Percentiles rank a stretch among this genome's conserved stretches.
Conservation (phyloP, 208 protist species). For the Trypanosoma brucei region DNA sequence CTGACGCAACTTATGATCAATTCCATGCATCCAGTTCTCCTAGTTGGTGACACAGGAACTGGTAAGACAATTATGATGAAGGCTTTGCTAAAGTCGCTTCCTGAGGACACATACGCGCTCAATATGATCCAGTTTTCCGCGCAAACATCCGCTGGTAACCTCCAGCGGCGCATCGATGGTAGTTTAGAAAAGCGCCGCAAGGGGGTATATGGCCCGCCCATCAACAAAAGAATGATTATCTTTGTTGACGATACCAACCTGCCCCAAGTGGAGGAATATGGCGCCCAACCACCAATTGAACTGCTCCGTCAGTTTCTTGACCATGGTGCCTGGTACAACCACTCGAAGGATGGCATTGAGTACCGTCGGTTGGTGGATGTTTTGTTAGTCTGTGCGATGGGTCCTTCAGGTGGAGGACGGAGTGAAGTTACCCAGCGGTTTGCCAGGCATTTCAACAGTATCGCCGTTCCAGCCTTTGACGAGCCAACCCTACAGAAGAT, state of each 20-base stretch:
- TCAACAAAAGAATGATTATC: conserved; percentile 92
- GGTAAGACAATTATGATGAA: conserved; percentile 96
- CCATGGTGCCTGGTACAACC: conserved; percentile 95
- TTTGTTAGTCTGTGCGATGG: conserved; percentile 92
- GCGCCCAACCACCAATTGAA: conserved; percentile 96
- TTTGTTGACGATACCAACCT: conserved; percentile 97
- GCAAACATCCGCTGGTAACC: conserved; percentile 88
- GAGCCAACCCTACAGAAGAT: conserved; percentile 90
- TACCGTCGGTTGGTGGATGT: conserved; percentile 88
- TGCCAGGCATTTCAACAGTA: conserved; percentile 93
- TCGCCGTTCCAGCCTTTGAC: conserved; percentile 89
- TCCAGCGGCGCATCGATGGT: conserved; percentile 92
- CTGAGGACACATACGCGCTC: conserved; percentile 74
- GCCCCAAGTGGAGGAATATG: conserved; percentile 94
- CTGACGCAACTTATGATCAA: conserved; percentile 82
- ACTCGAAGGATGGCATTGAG: conserved; percentile 88
- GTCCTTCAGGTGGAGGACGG: conserved; percentile 92
- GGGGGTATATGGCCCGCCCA: conserved; percentile 92
- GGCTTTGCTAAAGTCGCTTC: conserved; percentile 75
- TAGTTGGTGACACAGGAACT: conserved; percentile 94
- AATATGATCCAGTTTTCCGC: conserved; percentile 95
- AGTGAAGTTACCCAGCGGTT: conserved; percentile 94
- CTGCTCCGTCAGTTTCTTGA: conserved; percentile 95
- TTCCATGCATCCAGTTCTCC: conserved; percentile 75
- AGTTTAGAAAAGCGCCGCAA: conserved; percentile 94